A percentile compares a stretch with the other conserved stretches of the same genome.
phyloP scores from a whole-genome alignment of 805 yeast species.

The Wickerhamomyces kurtzmanii region DNA sequence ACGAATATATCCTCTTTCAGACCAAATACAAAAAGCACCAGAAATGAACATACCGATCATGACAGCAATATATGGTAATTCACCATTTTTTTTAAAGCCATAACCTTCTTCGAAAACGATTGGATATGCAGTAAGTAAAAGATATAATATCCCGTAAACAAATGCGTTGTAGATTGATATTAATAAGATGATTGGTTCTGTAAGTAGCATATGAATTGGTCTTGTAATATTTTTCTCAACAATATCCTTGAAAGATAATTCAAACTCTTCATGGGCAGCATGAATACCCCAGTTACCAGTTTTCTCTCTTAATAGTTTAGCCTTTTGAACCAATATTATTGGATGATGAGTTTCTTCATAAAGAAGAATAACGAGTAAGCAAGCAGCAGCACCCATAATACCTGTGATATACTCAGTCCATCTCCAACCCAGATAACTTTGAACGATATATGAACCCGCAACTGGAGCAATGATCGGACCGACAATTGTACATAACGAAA shows the following conservation, averaged over 20 bases:
- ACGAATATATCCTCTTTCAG: constrained; percentile 42
- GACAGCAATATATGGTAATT: constrained; percentile 74
- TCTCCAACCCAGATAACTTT: constrained; percentile 64
- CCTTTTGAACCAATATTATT: constrained; percentile 51
- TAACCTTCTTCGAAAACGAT: constrained; percentile 57
- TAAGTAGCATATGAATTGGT: constrained; percentile 56
- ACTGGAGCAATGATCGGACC: constrained; percentile 85
- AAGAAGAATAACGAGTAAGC: constrained; percentile 30
- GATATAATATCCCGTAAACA: constrained; percentile 70
- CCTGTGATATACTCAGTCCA: constrained; percentile 73
- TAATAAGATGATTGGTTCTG: constrained; percentile 66
- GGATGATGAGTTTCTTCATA: constrained; percentile 69
- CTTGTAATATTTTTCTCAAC: constrained; percentile 53
- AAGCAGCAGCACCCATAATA: constrained; percentile 39
- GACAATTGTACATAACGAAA: constrained; percentile 61
- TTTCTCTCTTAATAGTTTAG: constrained; percentile 46
- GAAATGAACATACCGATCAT: constrained; percentile 61
- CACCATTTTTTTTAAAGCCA: constrained; percentile 36
- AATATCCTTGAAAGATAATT: constrained; percentile 47
- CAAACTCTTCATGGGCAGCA: constrained; percentile 64
- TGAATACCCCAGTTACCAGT: constrained; percentile 80
- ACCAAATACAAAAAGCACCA: constrained; percentile 36
- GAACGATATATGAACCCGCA: constrained; percentile 59
- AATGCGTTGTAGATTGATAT: constrained; percentile 67
- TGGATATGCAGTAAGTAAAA: constrained; percentile 70